Evolutionary conservation across 805 yeast species (phyloP), one percentile per base, ranked within the genome.

Genomic region (Ogataea siamensis): DNA sequence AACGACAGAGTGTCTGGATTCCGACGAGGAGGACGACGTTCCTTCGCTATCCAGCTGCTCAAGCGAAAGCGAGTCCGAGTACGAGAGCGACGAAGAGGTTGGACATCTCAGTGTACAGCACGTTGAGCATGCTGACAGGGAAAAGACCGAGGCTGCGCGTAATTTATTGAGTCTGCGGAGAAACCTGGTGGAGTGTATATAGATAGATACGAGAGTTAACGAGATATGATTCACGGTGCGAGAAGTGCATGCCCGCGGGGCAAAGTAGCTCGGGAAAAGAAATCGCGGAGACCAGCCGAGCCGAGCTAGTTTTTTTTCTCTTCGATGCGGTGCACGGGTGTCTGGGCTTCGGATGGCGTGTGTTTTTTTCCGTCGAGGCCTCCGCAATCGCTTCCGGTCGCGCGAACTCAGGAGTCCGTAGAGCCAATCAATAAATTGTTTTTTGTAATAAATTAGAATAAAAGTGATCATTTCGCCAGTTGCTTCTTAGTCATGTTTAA

Each of bases 1-100:
- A 13, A 23, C 26, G 12, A 31, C 34, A 10, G 19, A 23, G 9
- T 11, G 26, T 14, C 28, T 18, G 36, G 28, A 15, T 45, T 45
- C 11, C 14, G 49, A 45, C 11, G 43, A 41, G 4, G 49, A 39
- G 19, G 40, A 31, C 20, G 39, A 35, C 17, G 39, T 59, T 16
- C 64, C 64, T 13, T 47, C 51, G 1, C 38, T 59, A 7, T 47
- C 62, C 2, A 46, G 46, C 29, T 57, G 63, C 23, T 55, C 60
- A 8, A 54, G 58, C n/a, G 39, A 42, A 11, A 61, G 57, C 34
- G 56, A 49, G 15, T 16, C 23, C 21, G 40, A 38, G 3, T 19
- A 29, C 23, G 38, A 37, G 13, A 14, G 22, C 16, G 42, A 28
- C 10, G 23, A 21, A 22, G 39, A 41, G 17, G 24, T 20, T 14